Base-by-base conservation (phyloP, 2,329 filamentous ascomycete genomes). In the Rugonectria rugulosa region DNA sequence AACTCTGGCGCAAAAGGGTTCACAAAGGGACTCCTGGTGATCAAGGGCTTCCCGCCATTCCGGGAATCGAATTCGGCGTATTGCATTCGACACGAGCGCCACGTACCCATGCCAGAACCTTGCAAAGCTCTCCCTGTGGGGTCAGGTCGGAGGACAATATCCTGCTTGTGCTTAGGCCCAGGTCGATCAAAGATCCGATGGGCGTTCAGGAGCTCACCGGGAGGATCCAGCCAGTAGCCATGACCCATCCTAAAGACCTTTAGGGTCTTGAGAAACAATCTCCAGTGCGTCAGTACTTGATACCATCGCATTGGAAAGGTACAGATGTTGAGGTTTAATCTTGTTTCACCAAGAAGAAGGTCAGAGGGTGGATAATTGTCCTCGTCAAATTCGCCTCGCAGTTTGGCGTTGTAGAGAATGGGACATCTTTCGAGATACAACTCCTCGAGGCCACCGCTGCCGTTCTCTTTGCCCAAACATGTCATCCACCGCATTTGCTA, bases 401-500 rank as follows among this genome's bases (percentile, higher is more conserved):
- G 60, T 0, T 9, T 11, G 11, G 62, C 24, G 8, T 10, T 24
- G 7, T 41, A 52, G 1, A 72, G 36, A 19, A 79, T 76, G 1
- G 72, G 68, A 47, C 78, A 81, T 48, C 77, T 67, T 36, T 80
- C 77, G 0, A 82, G 66, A 11, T 76, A 72, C 1, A 82, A 61
- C 34, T 76, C 70, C 12, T 73, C 57, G 0, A 82, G 66, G 0
- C 62, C 60, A 3, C 52, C 43, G 5, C 20, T 54, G 0, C 53
- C 50, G 1, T 65, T 65, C 19, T 60, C 14, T 3, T 26, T 48
- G 5, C 62, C 68, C 4, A 81, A 68, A 0, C 70, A 71, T 0
- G 75, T 53, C 4, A 82, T 73, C 78, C 79, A 82, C 9, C 76
- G 74, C 0, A 80, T 61, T 48, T 82, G 79, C 69, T 73, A 75